Evolutionary conservation across 768 basidiomycete genomes (phyloP).

Genomic region (Trametes cinnabarina): DNA sequence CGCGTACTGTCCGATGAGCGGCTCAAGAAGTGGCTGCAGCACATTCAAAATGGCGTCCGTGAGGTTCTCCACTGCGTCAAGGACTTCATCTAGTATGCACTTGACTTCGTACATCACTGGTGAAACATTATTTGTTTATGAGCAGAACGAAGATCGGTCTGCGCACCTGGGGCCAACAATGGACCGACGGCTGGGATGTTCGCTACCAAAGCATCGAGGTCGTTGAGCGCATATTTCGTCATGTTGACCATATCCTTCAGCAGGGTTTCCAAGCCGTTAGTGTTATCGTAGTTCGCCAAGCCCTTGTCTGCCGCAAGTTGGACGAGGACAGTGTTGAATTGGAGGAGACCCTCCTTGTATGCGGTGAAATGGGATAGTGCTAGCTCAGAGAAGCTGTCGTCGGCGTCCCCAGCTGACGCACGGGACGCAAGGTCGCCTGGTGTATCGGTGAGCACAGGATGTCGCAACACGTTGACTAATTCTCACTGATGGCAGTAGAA

Average conservation of each 20-base stretch:
- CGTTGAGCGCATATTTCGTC: slow-evolving; percentile 44
- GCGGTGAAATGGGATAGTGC: slow-evolving; percentile 36
- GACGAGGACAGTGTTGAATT: slow-evolving; percentile 30
- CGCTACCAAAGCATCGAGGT: slow-evolving; percentile 33
- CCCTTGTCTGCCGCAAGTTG: slow-evolving; percentile 43
- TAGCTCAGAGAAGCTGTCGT: slow-evolving; percentile 38
- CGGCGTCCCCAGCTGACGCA: background rate
- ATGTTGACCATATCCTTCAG: slow-evolving; percentile 50
- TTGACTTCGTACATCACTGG: slow-evolving; percentile 61
- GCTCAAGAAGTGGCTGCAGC: slow-evolving; percentile 37
- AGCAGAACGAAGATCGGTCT: too few species aligned
- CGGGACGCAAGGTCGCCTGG: background rate
- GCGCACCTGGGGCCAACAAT: slow-evolving; percentile 50
- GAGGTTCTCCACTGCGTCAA: slow-evolving; percentile 49
- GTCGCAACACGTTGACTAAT: background rate
- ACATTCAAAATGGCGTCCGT: slow-evolving; percentile 39
- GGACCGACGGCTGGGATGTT: slow-evolving; percentile 48
- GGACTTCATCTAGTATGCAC: slow-evolving; percentile 51
- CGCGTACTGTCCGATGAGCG: slow-evolving; percentile 25
- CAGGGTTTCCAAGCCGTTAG: slow-evolving; percentile 43
- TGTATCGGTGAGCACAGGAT: background rate
- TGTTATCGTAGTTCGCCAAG: slow-evolving; percentile 47
- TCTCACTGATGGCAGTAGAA: slow-evolving; percentile 30
- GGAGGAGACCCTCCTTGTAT: slow-evolving; percentile 34
- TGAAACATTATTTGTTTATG: background rate